Conservation (phyloP, 2,329 filamentous ascomycete species). For the Monosporascus sp. region DNA sequence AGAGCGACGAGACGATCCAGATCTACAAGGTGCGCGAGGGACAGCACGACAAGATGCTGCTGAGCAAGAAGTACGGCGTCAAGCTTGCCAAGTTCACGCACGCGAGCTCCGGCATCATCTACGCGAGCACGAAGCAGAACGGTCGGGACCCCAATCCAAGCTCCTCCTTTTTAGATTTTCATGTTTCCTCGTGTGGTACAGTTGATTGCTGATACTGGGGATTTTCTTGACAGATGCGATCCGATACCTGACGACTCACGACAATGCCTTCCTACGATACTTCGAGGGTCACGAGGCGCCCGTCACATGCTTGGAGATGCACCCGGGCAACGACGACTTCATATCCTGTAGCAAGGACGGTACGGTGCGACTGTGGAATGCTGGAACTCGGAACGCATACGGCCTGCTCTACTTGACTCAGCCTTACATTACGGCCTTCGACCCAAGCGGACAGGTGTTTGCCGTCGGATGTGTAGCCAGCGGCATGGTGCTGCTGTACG, state of each 20-base stretch:
- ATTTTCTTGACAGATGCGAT: conserved; percentile 61
- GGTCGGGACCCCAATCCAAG: conserved; percentile 39
- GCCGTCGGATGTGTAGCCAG: conserved; percentile 79
- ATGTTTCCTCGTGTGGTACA: neutral
- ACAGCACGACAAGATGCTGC: conserved; percentile 78
- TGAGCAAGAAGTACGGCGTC: conserved; percentile 95
- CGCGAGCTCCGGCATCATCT: conserved; percentile 83
- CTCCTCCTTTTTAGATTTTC: neutral
- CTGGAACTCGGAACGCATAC: conserved; percentile 71
- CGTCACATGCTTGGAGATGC: conserved; percentile 79
- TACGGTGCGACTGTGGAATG: conserved; percentile 87
- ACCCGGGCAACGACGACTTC: conserved; percentile 84
- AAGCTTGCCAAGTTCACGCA: conserved; percentile 94
- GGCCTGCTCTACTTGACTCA: conserved; percentile 76
- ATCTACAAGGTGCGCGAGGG: conserved; percentile 93
- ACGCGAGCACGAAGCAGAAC: conserved; percentile 93
- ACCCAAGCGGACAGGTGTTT: conserved; percentile 87
- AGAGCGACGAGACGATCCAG: conserved; percentile 91
- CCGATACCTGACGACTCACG: conserved; percentile 83
- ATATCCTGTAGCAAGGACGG: conserved; percentile 88
- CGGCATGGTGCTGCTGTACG: conserved; percentile 80
- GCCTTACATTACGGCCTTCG: conserved; percentile 81
- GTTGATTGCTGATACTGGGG: neutral
- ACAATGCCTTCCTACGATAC: conserved; percentile 94
- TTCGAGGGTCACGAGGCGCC: conserved; percentile 83